These are phyloP conservation scores for Phytopythium boreale DNA, from an alignment of 352 stramenopile species.

Conservation along the genomic window DNA sequence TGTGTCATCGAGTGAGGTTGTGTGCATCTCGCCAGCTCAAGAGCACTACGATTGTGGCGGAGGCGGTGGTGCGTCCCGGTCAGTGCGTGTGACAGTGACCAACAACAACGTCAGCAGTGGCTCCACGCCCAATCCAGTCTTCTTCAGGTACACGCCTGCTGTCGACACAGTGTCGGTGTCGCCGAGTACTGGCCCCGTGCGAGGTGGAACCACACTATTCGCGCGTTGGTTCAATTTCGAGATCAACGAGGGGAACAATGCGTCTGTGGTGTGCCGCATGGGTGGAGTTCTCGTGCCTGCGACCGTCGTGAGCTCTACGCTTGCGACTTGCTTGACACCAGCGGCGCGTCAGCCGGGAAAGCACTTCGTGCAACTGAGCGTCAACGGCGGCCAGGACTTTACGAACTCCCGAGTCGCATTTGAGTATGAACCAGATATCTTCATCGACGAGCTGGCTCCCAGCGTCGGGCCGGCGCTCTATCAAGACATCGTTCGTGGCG, in stretches of 20 bases:
- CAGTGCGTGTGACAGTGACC: constrained; percentile 50
- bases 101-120: constrained; percentile 57
- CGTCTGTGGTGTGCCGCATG: constrained; percentile 42
- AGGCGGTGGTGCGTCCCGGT: constrained; percentile 24
- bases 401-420: constrained; percentile 40
- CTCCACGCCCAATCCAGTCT: constrained; percentile 60
- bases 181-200: constrained; percentile 41
- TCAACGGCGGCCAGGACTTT: constrained; percentile 49
- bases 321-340: constrained; percentile 50
- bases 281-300: constrained; percentile 27
- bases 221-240: constrained; percentile 63
- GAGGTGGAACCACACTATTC: constrained; percentile 51
- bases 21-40: constrained; percentile 61
- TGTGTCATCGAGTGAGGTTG: constrained; percentile 64
- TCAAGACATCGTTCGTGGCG: constrained; percentile 1
- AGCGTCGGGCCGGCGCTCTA: constrained; percentile 46
- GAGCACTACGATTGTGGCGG: neutral
- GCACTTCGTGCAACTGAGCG: constrained; percentile 49
- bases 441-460: constrained; percentile 46
- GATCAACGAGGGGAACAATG: constrained; percentile 20
- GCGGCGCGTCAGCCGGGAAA: constrained; percentile 15
- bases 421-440: constrained; percentile 40
- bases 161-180: constrained; percentile 53
- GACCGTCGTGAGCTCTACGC: constrained; percentile 36
- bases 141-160: constrained; percentile 73